Evolutionary conservation across 352 stramenopile genomes (phyloP), one percentile per base, ranked within the genome.

Genomic region (Phytophthora pisi): DNA sequence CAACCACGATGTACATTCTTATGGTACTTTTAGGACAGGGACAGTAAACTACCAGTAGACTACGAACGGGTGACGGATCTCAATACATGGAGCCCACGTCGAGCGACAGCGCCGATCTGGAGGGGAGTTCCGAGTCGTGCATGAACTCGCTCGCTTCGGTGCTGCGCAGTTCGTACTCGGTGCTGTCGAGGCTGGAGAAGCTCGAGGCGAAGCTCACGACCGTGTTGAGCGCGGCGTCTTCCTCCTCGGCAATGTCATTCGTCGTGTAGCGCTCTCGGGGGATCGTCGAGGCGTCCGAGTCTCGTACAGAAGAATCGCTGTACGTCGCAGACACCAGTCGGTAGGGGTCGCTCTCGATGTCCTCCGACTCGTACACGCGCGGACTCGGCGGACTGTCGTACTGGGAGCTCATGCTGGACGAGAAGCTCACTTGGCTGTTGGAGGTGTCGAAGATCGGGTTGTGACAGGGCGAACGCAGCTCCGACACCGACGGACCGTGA

Each of bases 61-160:
- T 55, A 56, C 20, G 5, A 45, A 10, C 2, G 20, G 18, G 51
- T 46, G 24, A 53, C 16, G 23, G 20, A 15, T 31, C 20, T 64
- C 40, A 64, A 51, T 24, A 59, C 20, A 58, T 10, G n/a, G 67
- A 72, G 10, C 66, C 61, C 13, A 57, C 45, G 26, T 72, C 74
- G 46, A 81, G 79, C 4, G 77, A 73, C 18, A 85, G 40, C 16
- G 71, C 69, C 7, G 53, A 76, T 20, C 51, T 72, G 31, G 74
- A 68, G 20, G 42, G 28, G 31, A 79, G 20, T 23, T 75, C 66
- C 42, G 73, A 81, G 26, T 63, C 67, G 64, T 74, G 51, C 57
- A 80, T 58, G 53, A 77, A 45, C 40, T 84, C 76, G 50, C 70
- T 81, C 4, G 69, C 75, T 16, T 66, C 72, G 2, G 72, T 83